Conservation (phyloP, 805 yeast species). For the Zygosaccharomyces pseudorouxii region DNA sequence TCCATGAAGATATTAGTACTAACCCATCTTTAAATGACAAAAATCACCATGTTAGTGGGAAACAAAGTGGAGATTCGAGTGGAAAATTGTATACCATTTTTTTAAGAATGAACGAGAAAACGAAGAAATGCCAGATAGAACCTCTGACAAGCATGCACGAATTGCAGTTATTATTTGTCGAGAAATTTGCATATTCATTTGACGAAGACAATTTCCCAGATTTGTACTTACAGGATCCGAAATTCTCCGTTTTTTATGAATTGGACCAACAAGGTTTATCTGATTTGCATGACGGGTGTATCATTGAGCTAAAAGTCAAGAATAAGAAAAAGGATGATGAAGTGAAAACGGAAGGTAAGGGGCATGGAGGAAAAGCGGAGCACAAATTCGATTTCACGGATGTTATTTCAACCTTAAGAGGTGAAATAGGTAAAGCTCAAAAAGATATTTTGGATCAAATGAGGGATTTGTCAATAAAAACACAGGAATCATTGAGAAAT, state of each 20-base stretch:
- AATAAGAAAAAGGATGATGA: neutral
- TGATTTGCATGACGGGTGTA: conserved; percentile 55
- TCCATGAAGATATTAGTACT: neutral
- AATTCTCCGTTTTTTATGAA: conserved; percentile 64
- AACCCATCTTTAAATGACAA: neutral
- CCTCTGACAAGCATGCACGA: conserved; percentile 38
- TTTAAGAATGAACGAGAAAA: conserved; percentile 47
- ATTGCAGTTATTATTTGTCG: conserved; percentile 70
- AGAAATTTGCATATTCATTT: conserved; percentile 81
- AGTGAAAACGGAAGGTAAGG: neutral
- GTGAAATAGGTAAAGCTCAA: conserved; percentile 16
- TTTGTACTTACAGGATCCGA: conserved; percentile 63
- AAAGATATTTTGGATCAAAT: conserved; percentile 12
- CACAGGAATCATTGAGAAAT: neutral
- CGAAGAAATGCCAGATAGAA: conserved; percentile 45
- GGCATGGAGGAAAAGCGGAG: neutral
- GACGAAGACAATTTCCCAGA: conserved; percentile 70
- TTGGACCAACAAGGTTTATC: conserved; percentile 62
- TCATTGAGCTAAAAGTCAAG: conserved; percentile 46
- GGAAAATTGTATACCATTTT: conserved; percentile 35
- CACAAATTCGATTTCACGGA: conserved; percentile 7
- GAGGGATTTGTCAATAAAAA: conserved; percentile 6
- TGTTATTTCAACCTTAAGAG: conserved; percentile 11
- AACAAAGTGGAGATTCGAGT: neutral
- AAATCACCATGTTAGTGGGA: neutral